Evolutionary conservation across 2,329 filamentous ascomycete species (phyloP).

Genomic region (Penicillium capsulatum): DNA sequence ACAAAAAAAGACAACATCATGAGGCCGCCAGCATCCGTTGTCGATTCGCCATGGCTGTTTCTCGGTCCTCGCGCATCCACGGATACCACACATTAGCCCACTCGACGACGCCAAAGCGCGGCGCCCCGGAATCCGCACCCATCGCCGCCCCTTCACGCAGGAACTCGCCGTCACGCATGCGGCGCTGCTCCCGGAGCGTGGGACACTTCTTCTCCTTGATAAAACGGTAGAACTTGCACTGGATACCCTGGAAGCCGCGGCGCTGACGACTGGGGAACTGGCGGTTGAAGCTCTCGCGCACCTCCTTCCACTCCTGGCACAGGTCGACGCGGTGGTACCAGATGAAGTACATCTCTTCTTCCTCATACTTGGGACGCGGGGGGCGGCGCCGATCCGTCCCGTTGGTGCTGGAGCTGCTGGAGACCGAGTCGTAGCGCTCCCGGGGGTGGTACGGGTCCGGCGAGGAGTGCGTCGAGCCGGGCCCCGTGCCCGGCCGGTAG

Average conservation of each 20-base stretch:
- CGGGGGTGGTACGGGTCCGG: slow-evolving; percentile 35
- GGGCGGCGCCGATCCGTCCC: slow-evolving; percentile 37
- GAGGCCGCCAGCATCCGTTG: slow-evolving; percentile 2
- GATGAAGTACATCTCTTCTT: slow-evolving; percentile 48
- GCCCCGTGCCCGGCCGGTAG: slow-evolving; percentile 22
- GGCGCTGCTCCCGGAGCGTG: slow-evolving; percentile 42
- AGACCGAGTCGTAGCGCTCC: slow-evolving; percentile 41
- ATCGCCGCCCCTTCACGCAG: slow-evolving; percentile 30
- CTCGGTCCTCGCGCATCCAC: slow-evolving; percentile 40
- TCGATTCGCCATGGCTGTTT: slow-evolving; percentile 16
- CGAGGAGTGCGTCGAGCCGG: slow-evolving; percentile 32
- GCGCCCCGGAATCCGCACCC: slow-evolving; percentile 24
- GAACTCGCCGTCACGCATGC: slow-evolving; percentile 40
- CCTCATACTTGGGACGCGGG: slow-evolving; percentile 45
- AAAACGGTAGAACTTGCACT: slow-evolving; percentile 51
- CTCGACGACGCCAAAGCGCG: slow-evolving; percentile 40
- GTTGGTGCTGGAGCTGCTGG: slow-evolving; percentile 36
- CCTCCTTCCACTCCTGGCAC: slow-evolving; percentile 45
- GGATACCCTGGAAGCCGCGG: slow-evolving; percentile 44
- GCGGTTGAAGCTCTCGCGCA: slow-evolving; percentile 42
- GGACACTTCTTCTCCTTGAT: slow-evolving; percentile 45
- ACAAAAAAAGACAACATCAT: too few species aligned
- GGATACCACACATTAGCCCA: slow-evolving; percentile 41
- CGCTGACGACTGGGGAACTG: slow-evolving; percentile 42
- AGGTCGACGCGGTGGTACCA: slow-evolving; percentile 49